phyloP scores from a whole-genome alignment of 2,329 filamentous ascomycete species.

The Phoma herbarum region DNA sequence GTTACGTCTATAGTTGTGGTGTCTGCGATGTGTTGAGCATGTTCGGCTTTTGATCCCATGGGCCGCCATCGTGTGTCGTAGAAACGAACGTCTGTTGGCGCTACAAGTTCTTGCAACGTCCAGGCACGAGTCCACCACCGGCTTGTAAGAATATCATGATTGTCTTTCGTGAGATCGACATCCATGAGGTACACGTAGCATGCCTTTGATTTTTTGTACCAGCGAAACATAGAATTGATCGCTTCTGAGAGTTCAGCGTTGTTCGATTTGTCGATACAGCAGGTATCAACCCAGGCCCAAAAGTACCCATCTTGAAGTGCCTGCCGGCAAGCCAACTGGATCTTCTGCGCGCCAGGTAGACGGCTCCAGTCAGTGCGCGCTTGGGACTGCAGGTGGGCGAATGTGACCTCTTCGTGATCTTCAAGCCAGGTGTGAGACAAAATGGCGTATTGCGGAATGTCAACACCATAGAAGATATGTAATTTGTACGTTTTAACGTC shows the following conservation, averaged over 20 bases:
- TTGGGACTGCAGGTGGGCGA: not conserved
- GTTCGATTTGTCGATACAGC: not conserved
- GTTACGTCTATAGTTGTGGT: not conserved
- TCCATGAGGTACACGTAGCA: conserved; percentile 19
- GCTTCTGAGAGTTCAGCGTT: not conserved
- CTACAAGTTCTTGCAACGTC: conserved; percentile 26
- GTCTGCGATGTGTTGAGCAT: not conserved
- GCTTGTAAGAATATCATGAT: not conserved
- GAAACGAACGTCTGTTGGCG: conserved; percentile 12
- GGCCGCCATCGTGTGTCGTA: conserved; percentile 11
- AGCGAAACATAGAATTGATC: conserved; percentile 15
- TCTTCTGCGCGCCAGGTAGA: not conserved
- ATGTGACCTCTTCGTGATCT: not conserved
- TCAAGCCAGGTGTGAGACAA: not conserved
- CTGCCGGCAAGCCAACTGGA: not conserved
- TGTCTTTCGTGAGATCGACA: not conserved
- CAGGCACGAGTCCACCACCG: conserved; percentile 21
- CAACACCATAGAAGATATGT: not conserved
- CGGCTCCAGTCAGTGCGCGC: not conserved
- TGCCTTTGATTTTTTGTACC: conserved; percentile 12
- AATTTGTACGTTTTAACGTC: not conserved
- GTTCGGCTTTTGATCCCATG: conserved; percentile 12
- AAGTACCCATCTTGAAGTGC: not conserved
- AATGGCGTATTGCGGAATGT: not conserved
- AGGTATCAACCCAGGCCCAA: not conserved